Evolutionary conservation across 176 grass and related monocot genomes (phyloP), one percentile per base, ranked within the genome.

Genomic region (Secale cereale): DNA sequence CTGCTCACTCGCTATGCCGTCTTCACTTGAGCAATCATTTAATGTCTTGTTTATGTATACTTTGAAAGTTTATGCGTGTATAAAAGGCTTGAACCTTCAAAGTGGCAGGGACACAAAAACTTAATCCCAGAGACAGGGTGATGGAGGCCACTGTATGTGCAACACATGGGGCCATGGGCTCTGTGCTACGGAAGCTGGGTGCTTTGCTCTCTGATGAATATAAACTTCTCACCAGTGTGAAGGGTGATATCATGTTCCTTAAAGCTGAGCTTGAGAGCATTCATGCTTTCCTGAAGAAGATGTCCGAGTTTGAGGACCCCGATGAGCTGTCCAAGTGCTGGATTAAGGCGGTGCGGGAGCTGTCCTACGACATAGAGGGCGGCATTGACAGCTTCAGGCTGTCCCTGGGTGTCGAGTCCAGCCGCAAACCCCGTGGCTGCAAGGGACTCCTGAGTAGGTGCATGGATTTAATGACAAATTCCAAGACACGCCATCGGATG

Each of bases 241-340:
- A 54, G 27, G 10, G 39, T 74, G 71, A 85, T 26, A 15, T 85
- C n/a, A 46, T 77, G 11, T 85, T 65, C 27, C 40, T 81, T 10
- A 81, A 81, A 31, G 62, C 78, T 32, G 78, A 81, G 28, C 28
- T 81, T 33, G 78, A 81, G 78, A 81, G 62, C 78, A 81, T 81
- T 41, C 39, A 67, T 50, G 78, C 19, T 46, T 81, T 81, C 80
- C 65, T 82, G 43, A 70, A 56, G 64, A 67, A 8, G 63, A 56
- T 70, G 46, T 70, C 39, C 2, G 46, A 52, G 46, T 8, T 56
- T 35, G 80, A 82, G 46, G 30, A 82, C 65, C 64, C 80, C 1
- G 65, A 68, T 15, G 80, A 68, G 22, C 80, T 54, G 43, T 54
- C 65, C 45, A 70, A 56, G 45, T 70, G 20, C 80, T 82, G 29